Evolutionary conservation across 2,329 filamentous ascomycete species (phyloP).

Genomic region (Lasiodiplodia theobromae): DNA sequence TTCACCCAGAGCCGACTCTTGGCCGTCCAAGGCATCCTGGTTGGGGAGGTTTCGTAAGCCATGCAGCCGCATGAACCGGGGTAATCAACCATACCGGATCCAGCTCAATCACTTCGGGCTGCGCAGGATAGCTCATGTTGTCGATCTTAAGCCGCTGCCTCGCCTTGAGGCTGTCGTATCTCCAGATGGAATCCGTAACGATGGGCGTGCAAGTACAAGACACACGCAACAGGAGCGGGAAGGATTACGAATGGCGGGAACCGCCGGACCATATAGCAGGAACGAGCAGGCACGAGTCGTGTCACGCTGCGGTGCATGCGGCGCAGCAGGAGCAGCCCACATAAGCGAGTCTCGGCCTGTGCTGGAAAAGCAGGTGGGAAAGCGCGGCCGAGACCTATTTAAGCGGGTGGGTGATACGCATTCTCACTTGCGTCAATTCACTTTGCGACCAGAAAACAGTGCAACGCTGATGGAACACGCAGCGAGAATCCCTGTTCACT

Average conservation of each 20-base stretch:
- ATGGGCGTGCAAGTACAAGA: neutral
- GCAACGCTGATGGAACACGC: neutral
- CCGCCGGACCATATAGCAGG: neutral
- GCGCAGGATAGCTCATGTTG: neutral
- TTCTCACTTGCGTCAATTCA: neutral
- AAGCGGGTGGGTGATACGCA: neutral
- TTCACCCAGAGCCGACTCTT: slow-evolving; percentile 8
- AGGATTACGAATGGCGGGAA: neutral
- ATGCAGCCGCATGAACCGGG: neutral
- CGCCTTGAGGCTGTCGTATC: neutral
- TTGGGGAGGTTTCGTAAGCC: neutral
- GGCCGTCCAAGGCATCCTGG: neutral
- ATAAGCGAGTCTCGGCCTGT: neutral
- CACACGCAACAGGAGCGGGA: neutral
- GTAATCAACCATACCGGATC: neutral
- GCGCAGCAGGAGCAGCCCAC: neutral
- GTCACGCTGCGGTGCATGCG: neutral
- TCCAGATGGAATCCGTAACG: neutral
- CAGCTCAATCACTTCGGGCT: neutral
- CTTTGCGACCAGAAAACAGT: neutral
- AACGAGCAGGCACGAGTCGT: neutral
- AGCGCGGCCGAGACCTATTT: neutral
- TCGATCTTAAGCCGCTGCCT: neutral
- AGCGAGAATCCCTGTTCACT: neutral
- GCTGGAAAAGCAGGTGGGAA: neutral